phyloP scores from a whole-genome alignment of 495 filamentous ascomycete species.

The Symbiotaphrina buchneri region DNA sequence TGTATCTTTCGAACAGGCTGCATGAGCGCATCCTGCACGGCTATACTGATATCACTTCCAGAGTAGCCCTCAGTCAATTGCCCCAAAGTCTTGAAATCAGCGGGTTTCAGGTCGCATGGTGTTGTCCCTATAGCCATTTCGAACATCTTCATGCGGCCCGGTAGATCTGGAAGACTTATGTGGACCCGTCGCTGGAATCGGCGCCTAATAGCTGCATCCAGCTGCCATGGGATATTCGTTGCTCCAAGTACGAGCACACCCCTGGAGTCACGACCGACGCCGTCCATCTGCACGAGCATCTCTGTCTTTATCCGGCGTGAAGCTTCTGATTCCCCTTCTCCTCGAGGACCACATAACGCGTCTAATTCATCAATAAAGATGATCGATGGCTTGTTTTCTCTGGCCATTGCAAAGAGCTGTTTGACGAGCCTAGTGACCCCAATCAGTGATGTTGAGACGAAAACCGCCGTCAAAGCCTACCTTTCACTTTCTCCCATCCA shows the following conservation, averaged over 20 bases:
- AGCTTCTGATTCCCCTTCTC: slow-evolving; percentile 94
- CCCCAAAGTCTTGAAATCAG: slow-evolving; percentile 60
- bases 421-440: slow-evolving; percentile 53
- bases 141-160: slow-evolving; percentile 91
- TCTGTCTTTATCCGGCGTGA: slow-evolving; percentile 96
- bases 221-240: slow-evolving; percentile 98
- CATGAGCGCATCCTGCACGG: slow-evolving; percentile 94
- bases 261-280: slow-evolving; percentile 81
- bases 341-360: slow-evolving; percentile 83
- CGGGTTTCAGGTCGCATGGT: slow-evolving; percentile 56
- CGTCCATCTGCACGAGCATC: slow-evolving; percentile 97
- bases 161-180: slow-evolving; percentile 73
- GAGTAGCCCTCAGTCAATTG: slow-evolving; percentile 81
- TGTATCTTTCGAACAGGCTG: slow-evolving; percentile 94
- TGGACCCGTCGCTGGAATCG: slow-evolving; percentile 94
- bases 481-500: slow-evolving; percentile 99
- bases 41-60: slow-evolving; percentile 88
- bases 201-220: slow-evolving; percentile 91
- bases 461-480: slow-evolving; percentile 20
- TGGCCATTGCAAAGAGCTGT: slow-evolving; percentile 91
- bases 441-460: background rate
- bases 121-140: slow-evolving; percentile 81
- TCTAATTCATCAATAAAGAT: slow-evolving; percentile 99
- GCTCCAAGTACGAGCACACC: slow-evolving; percentile 91
- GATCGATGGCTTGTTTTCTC: slow-evolving; percentile 94